These are phyloP conservation scores for Thymus mandschuricus DNA, from an alignment of 257 asterid genomes.

Conservation along the genomic window DNA sequence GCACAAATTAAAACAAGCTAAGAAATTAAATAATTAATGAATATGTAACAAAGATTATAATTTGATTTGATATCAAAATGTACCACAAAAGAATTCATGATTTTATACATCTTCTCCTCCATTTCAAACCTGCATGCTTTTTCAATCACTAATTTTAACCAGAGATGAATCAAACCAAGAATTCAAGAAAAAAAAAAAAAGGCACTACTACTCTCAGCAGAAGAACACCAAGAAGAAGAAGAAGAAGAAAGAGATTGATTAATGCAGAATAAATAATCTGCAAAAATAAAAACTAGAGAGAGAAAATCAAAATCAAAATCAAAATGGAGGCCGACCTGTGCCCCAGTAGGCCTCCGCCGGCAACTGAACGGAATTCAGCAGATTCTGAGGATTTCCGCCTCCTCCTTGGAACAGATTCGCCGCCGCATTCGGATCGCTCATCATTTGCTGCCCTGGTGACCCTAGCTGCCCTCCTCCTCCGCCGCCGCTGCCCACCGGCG, in stretches of 20 bases:
- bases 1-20: neutral
- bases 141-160: neutral
- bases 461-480: constrained; percentile 46
- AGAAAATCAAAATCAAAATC: neutral
- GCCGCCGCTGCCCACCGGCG: constrained; percentile 35
- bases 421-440: constrained; percentile 33
- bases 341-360: constrained; percentile 87
- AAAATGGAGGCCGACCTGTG: constrained; percentile 71
- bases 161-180: constrained; percentile 30
- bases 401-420: constrained; percentile 40
- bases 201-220: constrained; percentile 13
- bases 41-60: neutral
- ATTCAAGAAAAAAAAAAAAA: constrained; percentile 20
- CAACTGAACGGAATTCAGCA: constrained; percentile 66
- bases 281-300: constrained; percentile 27
- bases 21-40: neutral
- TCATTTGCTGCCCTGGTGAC: constrained; percentile 40
- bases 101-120: constrained; percentile 38
- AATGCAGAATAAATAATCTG: constrained; percentile 29
- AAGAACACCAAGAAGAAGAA: neutral
- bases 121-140: constrained; percentile 10
- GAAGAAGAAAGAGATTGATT: constrained; percentile 2
- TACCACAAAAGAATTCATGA: constrained; percentile 48
- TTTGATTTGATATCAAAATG: constrained; percentile 16
- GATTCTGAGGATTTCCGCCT: constrained; percentile 45